These are phyloP conservation scores for Diutina neorugosa DNA, from an alignment of 1,139 yeast genomes.

Conservation along the genomic window DNA sequence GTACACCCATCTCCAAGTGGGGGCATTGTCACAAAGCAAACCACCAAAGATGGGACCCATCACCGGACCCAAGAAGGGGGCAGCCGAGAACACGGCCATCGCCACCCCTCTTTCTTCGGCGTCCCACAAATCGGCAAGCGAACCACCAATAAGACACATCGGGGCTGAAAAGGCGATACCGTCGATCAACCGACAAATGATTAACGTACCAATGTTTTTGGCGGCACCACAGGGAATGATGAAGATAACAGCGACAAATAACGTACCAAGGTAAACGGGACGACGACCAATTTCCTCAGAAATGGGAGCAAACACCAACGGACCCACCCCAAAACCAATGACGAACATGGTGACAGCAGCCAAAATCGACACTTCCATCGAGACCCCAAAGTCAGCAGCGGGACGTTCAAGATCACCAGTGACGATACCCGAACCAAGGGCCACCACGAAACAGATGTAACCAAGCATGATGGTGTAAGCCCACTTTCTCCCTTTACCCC, in stretches of 20 bases:
- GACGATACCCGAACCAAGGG: slow-evolving; percentile 47
- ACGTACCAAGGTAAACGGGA: slow-evolving; percentile 41
- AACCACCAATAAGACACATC: slow-evolving; percentile 71
- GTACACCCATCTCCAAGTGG: slow-evolving; percentile 72
- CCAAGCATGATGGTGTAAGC: slow-evolving; percentile 39
- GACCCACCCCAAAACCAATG: slow-evolving; percentile 72
- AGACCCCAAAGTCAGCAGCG: slow-evolving; percentile 35
- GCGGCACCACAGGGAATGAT: slow-evolving; percentile 67
- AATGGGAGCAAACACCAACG: slow-evolving; percentile 61
- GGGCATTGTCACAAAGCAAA: slow-evolving; percentile 46
- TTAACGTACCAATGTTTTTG: slow-evolving; percentile 54
- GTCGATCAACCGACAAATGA: slow-evolving; percentile 54
- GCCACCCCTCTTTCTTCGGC: slow-evolving; percentile 26
- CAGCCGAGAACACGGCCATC: slow-evolving; percentile 9
- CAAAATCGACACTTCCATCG: slow-evolving; percentile 42
- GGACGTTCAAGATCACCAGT: slow-evolving; percentile 52
- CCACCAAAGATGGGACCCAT: slow-evolving; percentile 48
- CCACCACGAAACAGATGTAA: slow-evolving; percentile 42
- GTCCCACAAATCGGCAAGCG: slow-evolving; percentile 62
- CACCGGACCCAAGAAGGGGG: slow-evolving; percentile 10
- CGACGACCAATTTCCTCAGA: slow-evolving; percentile 63
- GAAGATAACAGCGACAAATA: slow-evolving; percentile 51
- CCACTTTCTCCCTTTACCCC: slow-evolving; percentile 40
- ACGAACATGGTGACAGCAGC: slow-evolving; percentile 48
- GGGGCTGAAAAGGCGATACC: slow-evolving; percentile 70